Percentiles rank a stretch among this genome's conserved stretches.
These are phyloP conservation scores for Saccharomycopsis fodiens DNA, from an alignment of 805 yeast species.

Conservation along the genomic window DNA sequence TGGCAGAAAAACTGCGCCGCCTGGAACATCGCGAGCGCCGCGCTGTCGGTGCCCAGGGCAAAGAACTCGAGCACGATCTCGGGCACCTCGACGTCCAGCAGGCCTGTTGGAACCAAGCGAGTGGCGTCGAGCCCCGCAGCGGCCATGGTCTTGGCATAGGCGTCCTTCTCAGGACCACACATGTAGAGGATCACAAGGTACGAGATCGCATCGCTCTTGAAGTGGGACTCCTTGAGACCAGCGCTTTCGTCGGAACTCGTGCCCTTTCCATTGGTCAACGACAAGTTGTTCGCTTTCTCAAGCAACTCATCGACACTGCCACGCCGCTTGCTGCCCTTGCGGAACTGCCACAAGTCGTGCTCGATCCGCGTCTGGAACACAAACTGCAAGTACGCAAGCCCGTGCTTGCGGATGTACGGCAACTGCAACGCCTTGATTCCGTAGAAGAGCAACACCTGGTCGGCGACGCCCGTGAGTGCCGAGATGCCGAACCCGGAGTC, in stretches of 20 bases:
- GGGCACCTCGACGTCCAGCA: constrained; percentile 9
- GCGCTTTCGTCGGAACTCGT: neutral
- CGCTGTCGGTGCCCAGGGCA: constrained; percentile 6
- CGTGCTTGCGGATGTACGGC: constrained; percentile 46
- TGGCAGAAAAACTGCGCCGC: constrained; percentile 5
- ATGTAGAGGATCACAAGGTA: constrained; percentile 7
- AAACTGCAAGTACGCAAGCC: constrained; percentile 37
- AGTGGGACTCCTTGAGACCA: neutral
- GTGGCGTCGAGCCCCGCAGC: constrained; percentile 6
- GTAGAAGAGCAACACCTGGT: constrained; percentile 40
- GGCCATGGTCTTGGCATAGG: neutral
- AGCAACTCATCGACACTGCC: neutral
- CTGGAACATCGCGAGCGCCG: constrained; percentile 13
- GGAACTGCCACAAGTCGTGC: constrained; percentile 2
- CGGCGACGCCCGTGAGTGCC: constrained; percentile 21
- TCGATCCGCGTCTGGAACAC: constrained; percentile 34
- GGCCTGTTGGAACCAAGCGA: neutral
- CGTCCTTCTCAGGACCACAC: constrained; percentile 3
- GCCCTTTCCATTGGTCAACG: neutral
- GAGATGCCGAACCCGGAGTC: constrained; percentile 3
- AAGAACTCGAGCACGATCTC: constrained; percentile 12
- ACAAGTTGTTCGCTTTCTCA: too few species aligned
- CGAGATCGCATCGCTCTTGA: constrained; percentile 2
- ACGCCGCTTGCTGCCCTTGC: neutral
- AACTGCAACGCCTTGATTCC: constrained; percentile 51